phyloP scores from a whole-genome alignment of 2,329 filamentous ascomycete species.

The Hypoxylon sp. region DNA sequence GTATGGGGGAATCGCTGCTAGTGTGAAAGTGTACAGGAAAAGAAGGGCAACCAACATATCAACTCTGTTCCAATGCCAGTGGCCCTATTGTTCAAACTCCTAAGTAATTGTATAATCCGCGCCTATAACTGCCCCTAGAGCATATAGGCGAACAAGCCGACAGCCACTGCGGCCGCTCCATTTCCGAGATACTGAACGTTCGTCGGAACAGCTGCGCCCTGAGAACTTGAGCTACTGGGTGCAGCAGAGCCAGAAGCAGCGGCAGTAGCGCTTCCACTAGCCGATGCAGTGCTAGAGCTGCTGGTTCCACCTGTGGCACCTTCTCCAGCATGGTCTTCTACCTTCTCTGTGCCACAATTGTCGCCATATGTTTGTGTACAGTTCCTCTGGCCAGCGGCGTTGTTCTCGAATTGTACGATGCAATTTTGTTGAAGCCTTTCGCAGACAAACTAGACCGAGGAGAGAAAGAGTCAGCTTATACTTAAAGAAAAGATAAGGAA shows the following conservation, averaged over 20 bases:
- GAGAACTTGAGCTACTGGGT: slow-evolving; percentile 46
- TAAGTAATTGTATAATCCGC: slow-evolving; percentile 12
- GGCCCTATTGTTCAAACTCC: slow-evolving; percentile 15
- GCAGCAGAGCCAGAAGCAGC: slow-evolving; percentile 43
- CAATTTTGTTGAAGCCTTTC: slow-evolving; percentile 64
- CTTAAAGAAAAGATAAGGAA: not conserved
- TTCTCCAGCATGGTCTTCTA: slow-evolving; percentile 55
- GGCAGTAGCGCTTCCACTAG: slow-evolving; percentile 48
- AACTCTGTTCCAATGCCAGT: slow-evolving; percentile 15
- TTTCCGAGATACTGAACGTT: slow-evolving; percentile 58
- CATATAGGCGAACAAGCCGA: slow-evolving; percentile 68
- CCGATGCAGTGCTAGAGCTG: slow-evolving; percentile 50
- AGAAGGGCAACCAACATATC: slow-evolving; percentile 36
- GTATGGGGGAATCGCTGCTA: slow-evolving; percentile 33
- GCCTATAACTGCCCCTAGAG: slow-evolving; percentile 56
- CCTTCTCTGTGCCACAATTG: slow-evolving; percentile 63
- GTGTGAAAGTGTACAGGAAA: slow-evolving; percentile 46
- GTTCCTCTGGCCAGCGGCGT: slow-evolving; percentile 61
- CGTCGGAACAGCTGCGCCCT: slow-evolving; percentile 49
- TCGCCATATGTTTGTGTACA: slow-evolving; percentile 65
- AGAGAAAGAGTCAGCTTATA: slow-evolving; percentile 36
- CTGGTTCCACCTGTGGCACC: slow-evolving; percentile 50
- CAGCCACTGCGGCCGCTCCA: slow-evolving; percentile 64
- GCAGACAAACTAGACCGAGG: slow-evolving; percentile 64
- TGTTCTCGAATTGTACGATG: slow-evolving; percentile 60